Evolutionary conservation across 1,284 basidiomycete species (phyloP), one percentile per base, ranked within the genome.

Genomic region (Marasmius fiardii): DNA sequence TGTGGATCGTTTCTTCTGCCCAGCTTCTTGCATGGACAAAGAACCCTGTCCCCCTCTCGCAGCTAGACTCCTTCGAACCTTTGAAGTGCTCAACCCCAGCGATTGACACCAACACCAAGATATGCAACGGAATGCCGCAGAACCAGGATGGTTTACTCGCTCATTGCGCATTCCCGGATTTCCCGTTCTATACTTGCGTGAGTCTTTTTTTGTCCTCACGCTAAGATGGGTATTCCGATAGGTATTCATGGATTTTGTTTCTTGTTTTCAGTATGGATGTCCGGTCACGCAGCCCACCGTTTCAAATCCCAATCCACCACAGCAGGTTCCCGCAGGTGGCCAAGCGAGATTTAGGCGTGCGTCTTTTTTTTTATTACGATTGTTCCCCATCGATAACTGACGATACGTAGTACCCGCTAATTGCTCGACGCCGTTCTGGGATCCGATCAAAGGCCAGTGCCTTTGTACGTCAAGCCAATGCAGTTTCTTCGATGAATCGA

Each of bases 391-490:
- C 28, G 31, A n/a, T 49, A 35, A 31, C 37, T 20, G 14, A 43
- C 37, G 55, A 10, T 48, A 23, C 45, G 8, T 55, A 87, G 84
- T 90, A 14, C 82, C 90, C 5, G 60, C 76, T 8, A 89, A 90
- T 74, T 92, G 90, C 69, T 85, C 85, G 8, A 91, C 89, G 6
- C 77, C 88, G 2, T 90, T 88, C 77, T 90, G 85, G 86, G 88
- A 90, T 69, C 88, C 89, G 4, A 79, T 90, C 56, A 75, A 63
- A 23, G 83, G 81, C 63, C 70, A 76, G 50, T 92, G 89, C 63
- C 71, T 86, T 52, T 91, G 88, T 70, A 76, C 70, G 1, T 76
- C 79, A 2, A 62, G 60, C 51, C 71, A 68, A 1, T 91, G 89
- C 68, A 71, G 76, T 1, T 91, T 90, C 68, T 69, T 68, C 4